A percentile compares a stretch with the other conserved stretches of the same genome.
These are phyloP conservation scores for Smittium culicis DNA, from an alignment of 371 early-diverging fungal genomes.

Conservation along the genomic window DNA sequence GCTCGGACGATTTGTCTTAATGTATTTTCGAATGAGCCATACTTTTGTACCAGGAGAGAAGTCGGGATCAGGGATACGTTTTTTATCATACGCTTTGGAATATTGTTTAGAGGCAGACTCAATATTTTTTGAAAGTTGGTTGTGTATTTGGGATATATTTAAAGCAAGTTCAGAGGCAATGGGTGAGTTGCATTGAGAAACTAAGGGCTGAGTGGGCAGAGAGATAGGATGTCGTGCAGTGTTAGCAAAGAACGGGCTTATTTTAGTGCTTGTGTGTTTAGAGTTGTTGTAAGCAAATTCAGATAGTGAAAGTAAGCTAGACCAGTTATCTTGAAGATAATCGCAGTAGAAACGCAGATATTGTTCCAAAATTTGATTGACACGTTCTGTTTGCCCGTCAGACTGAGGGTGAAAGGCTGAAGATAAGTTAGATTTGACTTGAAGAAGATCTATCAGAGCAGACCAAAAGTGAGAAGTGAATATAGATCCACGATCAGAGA, in stretches of 20 bases:
- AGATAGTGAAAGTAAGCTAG: slow-evolving; percentile 26
- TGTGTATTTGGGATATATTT: slow-evolving; percentile 4
- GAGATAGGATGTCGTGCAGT: slow-evolving; percentile 15
- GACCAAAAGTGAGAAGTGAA: slow-evolving; percentile 34
- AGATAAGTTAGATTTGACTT: slow-evolving; percentile 25
- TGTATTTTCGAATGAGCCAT: background rate
- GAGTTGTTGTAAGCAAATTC: slow-evolving; percentile 41
- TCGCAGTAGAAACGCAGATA: slow-evolving; percentile 32
- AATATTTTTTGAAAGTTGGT: slow-evolving; percentile 4
- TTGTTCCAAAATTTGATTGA: slow-evolving; percentile 36
- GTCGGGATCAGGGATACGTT: background rate
- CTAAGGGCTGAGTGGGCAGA: background rate
- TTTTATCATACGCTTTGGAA: slow-evolving; percentile 8
- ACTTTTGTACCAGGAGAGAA: slow-evolving; percentile 5
- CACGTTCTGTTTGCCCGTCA: slow-evolving; percentile 39
- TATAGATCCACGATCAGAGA: slow-evolving; percentile 32
- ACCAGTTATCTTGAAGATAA: slow-evolving; percentile 38
- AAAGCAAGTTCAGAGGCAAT: background rate
- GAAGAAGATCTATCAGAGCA: slow-evolving; percentile 15
- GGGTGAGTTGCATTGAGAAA: background rate
- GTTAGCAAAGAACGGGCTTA: slow-evolving; percentile 24
- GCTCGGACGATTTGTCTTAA: slow-evolving; percentile 1
- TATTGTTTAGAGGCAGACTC: slow-evolving; percentile 1
- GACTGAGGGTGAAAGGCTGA: slow-evolving; percentile 37
- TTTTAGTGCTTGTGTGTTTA: slow-evolving; percentile 19